Percentiles rank a stretch among this genome's conserved stretches.
These are phyloP conservation scores for Ambispora gerdemannii DNA, from an alignment of 192 early-diverging fungal species.

Conservation along the genomic window DNA sequence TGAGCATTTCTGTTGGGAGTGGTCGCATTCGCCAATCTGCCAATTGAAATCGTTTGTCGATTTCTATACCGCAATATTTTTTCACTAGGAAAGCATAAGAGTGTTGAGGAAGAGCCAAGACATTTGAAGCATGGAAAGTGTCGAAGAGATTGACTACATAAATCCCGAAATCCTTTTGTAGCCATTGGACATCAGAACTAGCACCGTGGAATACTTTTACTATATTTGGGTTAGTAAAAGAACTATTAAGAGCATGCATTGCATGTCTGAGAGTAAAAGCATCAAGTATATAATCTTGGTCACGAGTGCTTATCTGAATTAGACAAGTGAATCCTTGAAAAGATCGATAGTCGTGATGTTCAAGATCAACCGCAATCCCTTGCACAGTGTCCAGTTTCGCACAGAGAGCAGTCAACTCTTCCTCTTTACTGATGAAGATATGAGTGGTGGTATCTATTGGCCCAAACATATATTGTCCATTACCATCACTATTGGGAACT, in stretches of 20 bases:
- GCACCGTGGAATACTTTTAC: conserved; percentile 96
- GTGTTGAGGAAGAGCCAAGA: conserved; percentile 75
- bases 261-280: conserved; percentile 73
- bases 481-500: conserved; percentile 35
- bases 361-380: conserved; percentile 93
- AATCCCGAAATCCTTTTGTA: conserved; percentile 95
- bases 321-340: conserved; percentile 95
- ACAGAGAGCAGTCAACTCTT: conserved; percentile 62
- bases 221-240: conserved; percentile 82
- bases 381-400: conserved; percentile 52
- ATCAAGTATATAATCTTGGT: conserved; percentile 88
- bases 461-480: conserved; percentile 49
- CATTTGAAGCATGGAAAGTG: conserved; percentile 88
- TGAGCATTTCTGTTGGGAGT: conserved; percentile 84
- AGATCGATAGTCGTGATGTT: conserved; percentile 93
- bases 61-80: conserved; percentile 70
- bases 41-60: conserved; percentile 93
- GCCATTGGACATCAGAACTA: conserved; percentile 92
- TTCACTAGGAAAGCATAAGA: conserved; percentile 80
- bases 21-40: conserved; percentile 99
- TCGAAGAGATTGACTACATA: conserved; percentile 97
- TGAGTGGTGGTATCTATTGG: conserved; percentile 69
- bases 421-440: conserved; percentile 80
- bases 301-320: conserved; percentile 87
- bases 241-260: conserved; percentile 74